Percentiles rank a stretch among this genome's conserved stretches.
Evolutionary conservation across 495 filamentous ascomycete genomes (phyloP).

Genomic region (Penicillium paxilli): DNA sequence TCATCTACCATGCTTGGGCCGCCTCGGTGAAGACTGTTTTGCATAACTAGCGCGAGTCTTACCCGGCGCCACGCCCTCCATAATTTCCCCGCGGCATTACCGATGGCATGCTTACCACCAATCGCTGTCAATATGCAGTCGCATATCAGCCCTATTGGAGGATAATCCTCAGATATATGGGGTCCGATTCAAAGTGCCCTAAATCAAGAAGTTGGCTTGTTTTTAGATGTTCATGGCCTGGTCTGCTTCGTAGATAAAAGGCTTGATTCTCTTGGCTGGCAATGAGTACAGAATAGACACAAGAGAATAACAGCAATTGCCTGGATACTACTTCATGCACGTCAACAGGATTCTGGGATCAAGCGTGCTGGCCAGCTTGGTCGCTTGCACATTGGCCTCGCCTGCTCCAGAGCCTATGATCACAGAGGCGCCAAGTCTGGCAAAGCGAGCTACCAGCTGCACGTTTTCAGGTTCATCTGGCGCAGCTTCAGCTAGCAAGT

Average conservation of each 20-base stretch:
- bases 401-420: constrained; percentile 23
- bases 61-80: neutral
- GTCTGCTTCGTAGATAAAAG: neutral
- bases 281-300: neutral
- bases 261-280: neutral
- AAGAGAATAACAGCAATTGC: neutral
- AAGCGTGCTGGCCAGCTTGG: constrained; percentile 5
- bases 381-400: constrained; percentile 14
- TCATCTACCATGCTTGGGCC: neutral
- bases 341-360: neutral
- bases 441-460: constrained; percentile 18
- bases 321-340: neutral
- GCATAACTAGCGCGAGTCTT: neutral
- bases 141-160: neutral
- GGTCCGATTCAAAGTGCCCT: neutral
- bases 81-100: neutral
- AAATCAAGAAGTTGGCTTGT: neutral
- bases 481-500: constrained; percentile 36
- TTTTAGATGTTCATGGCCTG: neutral
- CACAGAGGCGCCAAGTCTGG: constrained; percentile 23
- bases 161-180: neutral
- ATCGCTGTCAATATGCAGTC: neutral
- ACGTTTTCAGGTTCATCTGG: constrained; percentile 23
- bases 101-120: neutral
- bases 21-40: neutral